Base-by-base conservation (phyloP, 768 basidiomycete genomes). In the Suillus occidentalis region DNA sequence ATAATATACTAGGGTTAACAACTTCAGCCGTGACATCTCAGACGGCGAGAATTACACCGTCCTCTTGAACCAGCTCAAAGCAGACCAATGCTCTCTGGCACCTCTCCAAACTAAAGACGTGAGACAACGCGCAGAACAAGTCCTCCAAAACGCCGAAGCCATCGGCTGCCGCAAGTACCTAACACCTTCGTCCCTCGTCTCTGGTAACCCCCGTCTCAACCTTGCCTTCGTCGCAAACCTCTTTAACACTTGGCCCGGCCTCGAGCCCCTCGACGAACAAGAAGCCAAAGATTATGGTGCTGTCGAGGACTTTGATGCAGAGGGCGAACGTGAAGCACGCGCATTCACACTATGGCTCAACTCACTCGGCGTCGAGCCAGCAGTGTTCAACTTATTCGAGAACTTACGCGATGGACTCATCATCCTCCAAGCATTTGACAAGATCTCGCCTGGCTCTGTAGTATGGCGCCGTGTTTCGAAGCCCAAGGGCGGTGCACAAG, bases 271-370 rank as follows among this genome's bases (percentile, higher is more conserved):
- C 53, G 95, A 97, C 73, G 95, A 95, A 72, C 87, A 94, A 73
- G 95, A 98, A 75, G 91, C 91, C 6, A 95, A 97, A 67, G 91
- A 92, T 69, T 93, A 93, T 65, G 92, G 92, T 28, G 86, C 82
- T 0, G 86, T 99, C 42, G 97, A 98, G 72, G 97, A 99, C 79
- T 99, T 99, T 71, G 97, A 99, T 67, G 97, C 97, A 0, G 97
- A 99, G 76, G 97, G 97, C 66, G 97, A 99, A 76, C 89, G 97
- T 56, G 97, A 99, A 77, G 97, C 97, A 6, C 89, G 97, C 43
- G 97, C 96, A 37, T 99, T 99, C 75, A 99, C 92, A 0, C 87
- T 99, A 22, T 99, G 97, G 97, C 84, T 99, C 66, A 99, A 99
- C 82, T 95, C 94, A 14, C 85, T 99, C 60, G 94, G 93, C 67